Conservation (phyloP, 2,329 filamentous ascomycete genomes). For the Cercospora citrullina region DNA sequence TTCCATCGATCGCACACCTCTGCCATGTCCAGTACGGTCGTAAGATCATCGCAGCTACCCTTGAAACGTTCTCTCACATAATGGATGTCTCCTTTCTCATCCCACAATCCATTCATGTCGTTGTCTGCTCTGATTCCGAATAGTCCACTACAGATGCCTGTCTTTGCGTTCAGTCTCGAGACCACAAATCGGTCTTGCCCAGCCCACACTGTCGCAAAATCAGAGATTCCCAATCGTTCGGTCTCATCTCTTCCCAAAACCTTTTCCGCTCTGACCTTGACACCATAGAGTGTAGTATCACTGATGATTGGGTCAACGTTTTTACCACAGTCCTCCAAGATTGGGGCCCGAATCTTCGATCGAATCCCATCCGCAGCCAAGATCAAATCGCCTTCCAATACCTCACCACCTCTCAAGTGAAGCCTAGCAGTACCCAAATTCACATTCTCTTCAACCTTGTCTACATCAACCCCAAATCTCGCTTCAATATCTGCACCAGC, state of each 20-base stretch:
- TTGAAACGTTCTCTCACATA: constrained; percentile 13
- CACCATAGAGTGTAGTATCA: constrained; percentile 12
- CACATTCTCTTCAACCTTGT: constrained; percentile 13
- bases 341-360: constrained; percentile 9
- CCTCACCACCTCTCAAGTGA: constrained; percentile 1
- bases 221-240: neutral
- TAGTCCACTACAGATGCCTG: constrained; percentile 2
- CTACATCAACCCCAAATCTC: constrained; percentile 3
- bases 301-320: constrained; percentile 10
- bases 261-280: neutral
- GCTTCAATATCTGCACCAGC: neutral
- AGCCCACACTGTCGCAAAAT: constrained; percentile 14
- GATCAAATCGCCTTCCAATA: constrained; percentile 12
- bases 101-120: constrained; percentile 16
- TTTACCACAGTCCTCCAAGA: constrained; percentile 3
- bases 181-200: constrained; percentile 12
- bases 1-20: constrained; percentile 19
- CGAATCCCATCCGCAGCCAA: constrained; percentile 18
- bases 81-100: constrained; percentile 18
- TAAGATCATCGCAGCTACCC: constrained; percentile 12
- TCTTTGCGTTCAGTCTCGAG: constrained; percentile 8
- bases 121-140: constrained; percentile 10
- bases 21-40: constrained; percentile 2
- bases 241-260: constrained; percentile 6
- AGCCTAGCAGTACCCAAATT: neutral